Conservation (phyloP, 148 eudicot genomes). For the Vaccinium vitisidaea region DNA sequence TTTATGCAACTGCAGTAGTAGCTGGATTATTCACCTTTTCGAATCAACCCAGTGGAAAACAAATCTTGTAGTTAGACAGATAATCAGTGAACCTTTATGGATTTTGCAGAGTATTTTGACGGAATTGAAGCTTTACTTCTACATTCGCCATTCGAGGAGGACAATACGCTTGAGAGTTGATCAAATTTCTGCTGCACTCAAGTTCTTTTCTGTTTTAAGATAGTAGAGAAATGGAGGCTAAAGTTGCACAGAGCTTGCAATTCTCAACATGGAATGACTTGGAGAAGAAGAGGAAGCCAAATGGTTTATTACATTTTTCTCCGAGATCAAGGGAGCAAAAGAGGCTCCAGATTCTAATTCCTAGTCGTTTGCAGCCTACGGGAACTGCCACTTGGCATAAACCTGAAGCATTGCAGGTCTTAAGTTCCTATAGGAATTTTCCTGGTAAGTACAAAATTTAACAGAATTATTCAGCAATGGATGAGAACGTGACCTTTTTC, state of each 20-base stretch:
- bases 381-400: slow-evolving; percentile 26
- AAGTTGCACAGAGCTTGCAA: slow-evolving; percentile 43
- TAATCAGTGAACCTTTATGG: not conserved
- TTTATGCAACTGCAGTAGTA: not conserved
- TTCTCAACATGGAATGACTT: slow-evolving; percentile 45
- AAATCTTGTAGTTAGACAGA: not conserved
- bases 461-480: not conserved
- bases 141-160: not conserved
- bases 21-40: not conserved
- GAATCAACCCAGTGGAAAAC: not conserved
- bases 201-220: slow-evolving; percentile 16
- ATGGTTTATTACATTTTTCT: slow-evolving; percentile 35
- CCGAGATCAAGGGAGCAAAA: slow-evolving; percentile 30
- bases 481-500: not conserved
- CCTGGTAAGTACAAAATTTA: slow-evolving; percentile 42
- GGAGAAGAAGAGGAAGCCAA: slow-evolving; percentile 35
- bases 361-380: slow-evolving; percentile 28
- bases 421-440: slow-evolving; percentile 46
- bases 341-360: slow-evolving; percentile 30
- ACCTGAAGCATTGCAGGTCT: slow-evolving; percentile 33
- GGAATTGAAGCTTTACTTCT: not conserved
- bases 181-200: not conserved
- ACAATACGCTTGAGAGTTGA: not conserved
- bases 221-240: slow-evolving; percentile 44
- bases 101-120: not conserved